Evolutionary conservation across 2,329 filamentous ascomycete species (phyloP), one percentile per base, ranked within the genome.

Genomic region (Trichophyton mentagrophytes): DNA sequence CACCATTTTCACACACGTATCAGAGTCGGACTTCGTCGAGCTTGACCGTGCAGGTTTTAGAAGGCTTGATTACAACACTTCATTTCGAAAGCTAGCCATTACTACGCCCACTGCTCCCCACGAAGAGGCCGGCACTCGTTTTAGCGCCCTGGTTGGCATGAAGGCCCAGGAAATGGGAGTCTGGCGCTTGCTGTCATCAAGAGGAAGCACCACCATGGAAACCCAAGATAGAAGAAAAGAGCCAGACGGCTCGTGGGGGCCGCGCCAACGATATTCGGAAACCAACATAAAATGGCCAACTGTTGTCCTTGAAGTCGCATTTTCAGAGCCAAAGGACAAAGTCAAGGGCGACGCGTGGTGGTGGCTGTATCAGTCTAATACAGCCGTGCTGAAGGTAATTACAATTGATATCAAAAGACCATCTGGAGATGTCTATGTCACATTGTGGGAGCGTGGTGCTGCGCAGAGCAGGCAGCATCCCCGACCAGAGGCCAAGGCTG

Each of bases 331-430:
- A 15, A 5, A 13, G 0, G 60, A 55, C 25, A 55, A 61, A 27
- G n/a, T 60, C 22, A 58, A 53, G 27, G 36, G 15, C 22, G 57
- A 63, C 36, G 27, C 38, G 40, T 44, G 13, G 20, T 63, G 46
- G 42, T 61, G 60, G 62, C 60, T 63, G 3, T 59, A 59, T 20
- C 9, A 6, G 7, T 61, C 60, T 1, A 30, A 30, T 20, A 20
- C 51, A 1, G 36, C 55, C 5, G 47, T 63, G 11, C 5, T 47
- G 15, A 47, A 15, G n/a, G 58, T 22, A 4, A 60, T 62, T 49
- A 44, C 58, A 7, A 58, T 62, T 49, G 61, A 63, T 42, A 63
- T 60, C 27, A 63, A 61, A 46, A 8, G 46, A 22, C 6, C 3
- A 9, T 57, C 22, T 17, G 49, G 53, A 4, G 60, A 57, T n/a